Evolutionary conservation across 495 filamentous ascomycete genomes (phyloP), one percentile per base, ranked within the genome.

Genomic region (Trichocladium antarcticum): DNA sequence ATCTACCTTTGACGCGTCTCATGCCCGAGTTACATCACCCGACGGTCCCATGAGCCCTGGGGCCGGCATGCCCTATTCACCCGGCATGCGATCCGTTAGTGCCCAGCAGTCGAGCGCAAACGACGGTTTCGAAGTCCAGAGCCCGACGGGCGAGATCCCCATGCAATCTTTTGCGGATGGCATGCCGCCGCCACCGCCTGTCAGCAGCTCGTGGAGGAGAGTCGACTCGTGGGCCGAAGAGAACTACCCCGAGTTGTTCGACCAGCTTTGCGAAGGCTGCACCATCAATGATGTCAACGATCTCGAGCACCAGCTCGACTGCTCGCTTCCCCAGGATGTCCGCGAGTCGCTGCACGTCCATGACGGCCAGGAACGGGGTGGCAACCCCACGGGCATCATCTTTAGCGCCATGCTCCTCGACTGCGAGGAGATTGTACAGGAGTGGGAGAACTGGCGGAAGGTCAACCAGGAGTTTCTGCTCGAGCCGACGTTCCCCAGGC

Each of bases 341-440:
- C 83, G 92, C 43, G 89, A 99, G 59, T 97, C 93, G 10, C 65
- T 97, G 55, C 78, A 83, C 70, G 61, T 85, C 24, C 93, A 99
- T 61, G 92, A 99, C 61, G 92, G 92, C 2, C 92, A 99, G 68
- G 92, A 99, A 66, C 83, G 93, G 39, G 86, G 86, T 36, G 92
- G 92, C 46, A 74, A 77, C 48, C 92, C 92, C 1, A 96, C 92
- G 0, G 92, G 92, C 50, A 80, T 96, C 47, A 79, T 99, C 35
- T 97, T 99, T 62, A 77, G 89, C 32, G 80, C 75, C 59, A 99
- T 99, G 92, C 72, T 97, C 37, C 76, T 99, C 38, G 92, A 99
- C 59, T 99, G 92, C 63, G 92, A 99, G 63, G 92, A 99, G 64
- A 95, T 99, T 44, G 82, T 97, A 6, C 85, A 95, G 66, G 92